Conservation (phyloP, 106 monocot species). For the Dendrobium huoshanense region DNA sequence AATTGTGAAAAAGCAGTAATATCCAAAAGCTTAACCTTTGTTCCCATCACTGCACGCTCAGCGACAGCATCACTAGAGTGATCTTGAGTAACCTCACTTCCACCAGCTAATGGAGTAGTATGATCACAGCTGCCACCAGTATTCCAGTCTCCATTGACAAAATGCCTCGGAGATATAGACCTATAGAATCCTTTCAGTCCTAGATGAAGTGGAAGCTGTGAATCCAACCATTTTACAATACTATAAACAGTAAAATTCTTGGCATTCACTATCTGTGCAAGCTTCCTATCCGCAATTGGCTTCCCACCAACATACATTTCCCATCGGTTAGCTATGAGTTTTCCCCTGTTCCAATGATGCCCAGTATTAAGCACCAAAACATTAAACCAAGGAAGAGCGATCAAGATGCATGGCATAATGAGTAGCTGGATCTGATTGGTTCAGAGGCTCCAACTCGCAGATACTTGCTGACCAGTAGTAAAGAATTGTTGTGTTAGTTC, state of each 20-base stretch:
- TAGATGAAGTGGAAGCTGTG: constrained; percentile 40
- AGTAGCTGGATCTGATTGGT: constrained; percentile 25
- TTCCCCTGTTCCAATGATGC: constrained; percentile 93
- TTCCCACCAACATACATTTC: constrained; percentile 59
- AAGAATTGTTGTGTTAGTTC: constrained; percentile 72
- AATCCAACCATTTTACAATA: constrained; percentile 65
- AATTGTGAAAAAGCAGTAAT: constrained; percentile 71
- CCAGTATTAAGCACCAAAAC: constrained; percentile 87
- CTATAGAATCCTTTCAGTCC: constrained; percentile 65
- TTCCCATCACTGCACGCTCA: constrained; percentile 62
- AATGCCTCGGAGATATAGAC: constrained; percentile 85
- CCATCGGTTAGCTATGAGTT: constrained; percentile 71
- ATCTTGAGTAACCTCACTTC: constrained; percentile 51
- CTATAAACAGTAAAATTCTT: constrained; percentile 57
- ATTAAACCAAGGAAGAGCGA: constrained; percentile 50
- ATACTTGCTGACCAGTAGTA: constrained; percentile 88
- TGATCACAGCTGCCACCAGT: constrained; percentile 90
- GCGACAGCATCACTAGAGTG: constrained; percentile 39
- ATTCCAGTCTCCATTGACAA: constrained; percentile 91
- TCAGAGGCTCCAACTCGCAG: constrained; percentile 71
- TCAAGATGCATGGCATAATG: constrained; percentile 77
- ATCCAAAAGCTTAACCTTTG: constrained; percentile 68
- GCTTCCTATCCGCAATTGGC: constrained; percentile 34
- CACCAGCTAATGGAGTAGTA: constrained; percentile 48
- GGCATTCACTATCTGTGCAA: constrained; percentile 44